Base-by-base conservation (phyloP, 345 rosid genomes). In the Luvunga scandens region DNA sequence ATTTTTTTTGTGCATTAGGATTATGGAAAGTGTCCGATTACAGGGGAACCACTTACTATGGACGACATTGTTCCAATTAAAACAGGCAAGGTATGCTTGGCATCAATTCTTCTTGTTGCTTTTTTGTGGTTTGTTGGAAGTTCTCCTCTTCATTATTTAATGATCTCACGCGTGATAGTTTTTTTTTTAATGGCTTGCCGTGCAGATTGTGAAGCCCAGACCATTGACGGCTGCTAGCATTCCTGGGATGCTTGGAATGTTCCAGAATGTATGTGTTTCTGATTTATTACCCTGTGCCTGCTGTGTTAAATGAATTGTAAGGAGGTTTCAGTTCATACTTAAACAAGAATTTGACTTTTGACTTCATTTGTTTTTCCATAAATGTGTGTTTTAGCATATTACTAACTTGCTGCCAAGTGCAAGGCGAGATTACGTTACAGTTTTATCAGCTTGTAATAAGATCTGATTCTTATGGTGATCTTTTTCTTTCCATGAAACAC, bases 161-260 rank as follows among this genome's bases (percentile, higher is more conserved):
- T 5, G 10, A 36, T 6, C 38, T 12, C 24, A n/a, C n/a, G 57
- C 39, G n/a, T 74, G 50, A 19, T 71, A 36, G 72, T 77, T 76
- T 69, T 7, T 73, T 69, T 7, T 8, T 71, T 30, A 34, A 36
- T 71, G 59, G 66, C 45, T 67, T 72, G 14, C 33, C 30, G 4
- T 87, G 86, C 84, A 96, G 99, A 88, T 92, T 72, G 95, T 92
- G 74, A 94, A 89, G 87, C 99, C 97, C 8, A 91, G 97, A 83
- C 86, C 97, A 9, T 79, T 92, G 77, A 90, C 92, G 79, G 89
- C 96, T 33, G 99, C 98, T 75, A 96, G 99, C 82, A 91, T 96
- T 78, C 99, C 99, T 70, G 99, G 99, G 83, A 87, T 96, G 90
- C 97, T 94, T 0, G 97, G 96, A 77, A 92, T 94, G 85, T 96